Conservation (phyloP, 371 early-diverging fungal species). For the Mucor saturninus region DNA sequence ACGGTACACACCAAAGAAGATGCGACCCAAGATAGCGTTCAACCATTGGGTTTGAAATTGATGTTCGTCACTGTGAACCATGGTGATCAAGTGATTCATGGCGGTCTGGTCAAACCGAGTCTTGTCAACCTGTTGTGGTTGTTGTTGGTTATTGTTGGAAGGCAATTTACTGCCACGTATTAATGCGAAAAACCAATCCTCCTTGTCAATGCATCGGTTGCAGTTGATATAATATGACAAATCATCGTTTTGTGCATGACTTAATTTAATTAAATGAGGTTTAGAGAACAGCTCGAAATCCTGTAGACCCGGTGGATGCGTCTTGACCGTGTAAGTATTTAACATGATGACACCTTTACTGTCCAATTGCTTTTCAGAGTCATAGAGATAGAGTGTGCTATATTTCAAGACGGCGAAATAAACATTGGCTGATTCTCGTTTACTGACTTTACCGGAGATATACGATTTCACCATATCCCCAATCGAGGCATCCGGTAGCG, state of each 20-base stretch:
- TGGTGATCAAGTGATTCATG: conserved; percentile 58
- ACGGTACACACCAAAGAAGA: conserved; percentile 74
- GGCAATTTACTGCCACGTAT: conserved; percentile 46
- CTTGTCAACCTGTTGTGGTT: conserved; percentile 28
- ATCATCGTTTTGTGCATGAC: conserved; percentile 7
- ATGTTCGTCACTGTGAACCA: conserved; percentile 66
- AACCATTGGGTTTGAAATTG: conserved; percentile 83
- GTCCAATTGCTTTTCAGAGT: conserved; percentile 79
- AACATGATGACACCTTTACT: conserved; percentile 79
- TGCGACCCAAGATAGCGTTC: conserved; percentile 86
- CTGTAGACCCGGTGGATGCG: conserved; percentile 65
- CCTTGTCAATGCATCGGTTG: conserved; percentile 76
- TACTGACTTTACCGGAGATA: conserved; percentile 35
- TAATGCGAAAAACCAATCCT: conserved; percentile 84
- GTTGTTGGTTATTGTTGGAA: background rate
- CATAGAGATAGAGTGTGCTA: conserved; percentile 83
- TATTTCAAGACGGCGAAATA: conserved; percentile 82
- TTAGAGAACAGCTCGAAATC: conserved; percentile 67
- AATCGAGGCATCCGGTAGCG: conserved; percentile 34
- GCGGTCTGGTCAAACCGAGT: conserved; percentile 60
- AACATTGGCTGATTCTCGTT: conserved; percentile 45
- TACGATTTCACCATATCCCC: conserved; percentile 48
- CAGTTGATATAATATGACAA: conserved; percentile 59
- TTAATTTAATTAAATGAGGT: conserved; percentile 57
- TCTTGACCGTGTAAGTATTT: conserved; percentile 65